Evolutionary conservation across 306 rosid genomes (phyloP), one percentile per base, ranked within the genome.

Genomic region (Carpinus fangiana): DNA sequence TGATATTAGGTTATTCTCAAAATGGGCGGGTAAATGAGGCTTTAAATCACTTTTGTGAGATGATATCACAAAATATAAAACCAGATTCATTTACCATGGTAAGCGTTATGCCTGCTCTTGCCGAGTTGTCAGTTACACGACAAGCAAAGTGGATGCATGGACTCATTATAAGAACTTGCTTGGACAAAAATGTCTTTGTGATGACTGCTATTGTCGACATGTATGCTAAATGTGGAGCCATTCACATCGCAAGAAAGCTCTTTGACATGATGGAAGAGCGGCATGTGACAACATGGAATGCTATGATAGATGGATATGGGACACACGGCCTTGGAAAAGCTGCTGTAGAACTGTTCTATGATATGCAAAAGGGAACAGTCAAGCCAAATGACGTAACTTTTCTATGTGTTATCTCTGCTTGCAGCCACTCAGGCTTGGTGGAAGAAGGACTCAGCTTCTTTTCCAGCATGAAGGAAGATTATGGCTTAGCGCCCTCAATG

Each of bases 101-200:
- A 21, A 88, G 97, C 73, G 98, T 90, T 65, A 86, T 88, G 69
- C 85, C 92, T 23, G 97, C 98, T 64, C 80, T 94, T 70, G 94
- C 97, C 1, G 97, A 90, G 50, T 90, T 94, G 78, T 94, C 98
- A 1, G 88, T 89, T 72, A 88, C 85, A 6, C 94, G 94, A 23
- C 94, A 89, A 57, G 96, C 98, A 21, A 94, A 90, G 89, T 94
- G 98, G 98, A 89, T 94, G 81, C 96, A 94, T 73, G 97, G 97
- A 73, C 90, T 92, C 69, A 90, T 88, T 66, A 78, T 88, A 48
- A 84, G 96, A 82, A 84, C 86, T 21, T 83, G 87, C 79, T 88
- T 88, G 79, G 92, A 92, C 82, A 86, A 79, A 70, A 92, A 92
- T 59, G 82, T 92, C 38, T 94, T 83, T 73, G 98, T 94, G 41